Base-by-base conservation (phyloP, 768 basidiomycete genomes). In the Lentinula detonsa region DNA sequence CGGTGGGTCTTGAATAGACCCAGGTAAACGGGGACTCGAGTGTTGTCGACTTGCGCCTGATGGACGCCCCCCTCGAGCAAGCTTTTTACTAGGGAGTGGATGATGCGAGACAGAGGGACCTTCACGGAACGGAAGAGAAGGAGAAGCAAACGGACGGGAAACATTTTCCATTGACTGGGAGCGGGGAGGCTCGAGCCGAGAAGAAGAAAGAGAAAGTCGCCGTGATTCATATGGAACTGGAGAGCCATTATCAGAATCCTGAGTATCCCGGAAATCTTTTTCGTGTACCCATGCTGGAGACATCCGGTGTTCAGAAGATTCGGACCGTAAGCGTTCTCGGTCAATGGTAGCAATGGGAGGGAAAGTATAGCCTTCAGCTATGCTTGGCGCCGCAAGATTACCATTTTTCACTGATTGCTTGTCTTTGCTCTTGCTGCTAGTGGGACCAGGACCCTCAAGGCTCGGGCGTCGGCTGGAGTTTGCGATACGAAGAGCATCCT, bases 191-290 rank as follows among this genome's bases (percentile, higher is more conserved):
- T 86, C 85, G 57, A 82, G 68, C 43, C 85, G 78, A 40, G 72
- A 74, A 11, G 80, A 77, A 21, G 82, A 79, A 43, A 81, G 70
- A 0, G 84, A 83, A 31, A 79, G 72, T 15, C 83, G 76, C 50
- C 82, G 70, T 16, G 79, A 68, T 57, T 85, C 82, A 18, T 79
- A 78, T 5, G 84, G 77, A 16, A 76, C 79, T 2, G 79, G 79
- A 15, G 84, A 81, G 40, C 74, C 76, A 46, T 70, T 70, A 53
- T 81, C 78, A 40, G 72, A 69, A 35, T 75, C 77, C 5, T 73
- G 67, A 56, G 68, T 67, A 56, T 76, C 76, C 37, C 65, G 66
- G 28, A 18, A 5, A 50, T 74, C 74, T 53, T 65, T 68, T 65
- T 70, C 75, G 58, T 71, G 72, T 42, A 69, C 71, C 72, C 76